These are phyloP conservation scores for Apiospora marii DNA, from an alignment of 2,329 filamentous ascomycete species.

Conservation along the genomic window DNA sequence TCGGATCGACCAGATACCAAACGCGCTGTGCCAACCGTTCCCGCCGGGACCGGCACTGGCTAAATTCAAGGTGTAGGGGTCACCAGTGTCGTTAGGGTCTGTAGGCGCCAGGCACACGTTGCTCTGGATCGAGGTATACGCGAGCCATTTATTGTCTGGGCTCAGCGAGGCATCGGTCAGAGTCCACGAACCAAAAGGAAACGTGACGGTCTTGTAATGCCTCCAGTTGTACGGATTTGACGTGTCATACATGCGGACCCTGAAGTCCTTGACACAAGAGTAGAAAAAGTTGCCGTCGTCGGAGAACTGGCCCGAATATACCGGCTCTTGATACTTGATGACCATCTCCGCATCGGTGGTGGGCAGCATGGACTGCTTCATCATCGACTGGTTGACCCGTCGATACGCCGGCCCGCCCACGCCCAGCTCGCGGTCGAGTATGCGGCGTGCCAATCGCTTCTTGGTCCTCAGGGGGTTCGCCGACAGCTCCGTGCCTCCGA, in stretches of 20 bases:
- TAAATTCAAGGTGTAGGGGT: constrained; percentile 83
- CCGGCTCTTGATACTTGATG: constrained; percentile 84
- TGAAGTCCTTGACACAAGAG: constrained; percentile 89
- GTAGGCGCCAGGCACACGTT: constrained; percentile 87
- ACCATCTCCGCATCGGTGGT: constrained; percentile 81
- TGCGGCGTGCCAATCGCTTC: constrained; percentile 71
- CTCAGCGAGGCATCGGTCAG: constrained; percentile 92
- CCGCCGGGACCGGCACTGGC: constrained; percentile 50
- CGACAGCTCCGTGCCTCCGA: constrained; percentile 69
- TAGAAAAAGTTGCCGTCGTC: constrained; percentile 99
- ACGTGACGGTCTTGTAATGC: constrained; percentile 89
- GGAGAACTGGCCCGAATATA: constrained; percentile 96
- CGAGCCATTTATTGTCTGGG: constrained; percentile 89
- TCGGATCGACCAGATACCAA: constrained; percentile 86
- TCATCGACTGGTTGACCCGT: constrained; percentile 67
- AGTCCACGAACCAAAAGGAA: constrained; percentile 92
- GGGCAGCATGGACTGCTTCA: constrained; percentile 80
- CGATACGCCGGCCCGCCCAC: constrained; percentile 67
- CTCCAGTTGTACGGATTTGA: constrained; percentile 95
- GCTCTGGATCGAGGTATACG: constrained; percentile 88
- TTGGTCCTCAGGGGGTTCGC: constrained; percentile 55
- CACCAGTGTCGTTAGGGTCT: constrained; percentile 80
- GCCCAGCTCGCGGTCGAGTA: constrained; percentile 85
- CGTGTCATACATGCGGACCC: constrained; percentile 96
- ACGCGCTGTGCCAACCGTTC: constrained; percentile 47